A percentile compares a stretch with the other conserved stretches of the same genome.
Evolutionary conservation across 208 protist species (phyloP).

Genomic region (Leishmania mexicana): DNA sequence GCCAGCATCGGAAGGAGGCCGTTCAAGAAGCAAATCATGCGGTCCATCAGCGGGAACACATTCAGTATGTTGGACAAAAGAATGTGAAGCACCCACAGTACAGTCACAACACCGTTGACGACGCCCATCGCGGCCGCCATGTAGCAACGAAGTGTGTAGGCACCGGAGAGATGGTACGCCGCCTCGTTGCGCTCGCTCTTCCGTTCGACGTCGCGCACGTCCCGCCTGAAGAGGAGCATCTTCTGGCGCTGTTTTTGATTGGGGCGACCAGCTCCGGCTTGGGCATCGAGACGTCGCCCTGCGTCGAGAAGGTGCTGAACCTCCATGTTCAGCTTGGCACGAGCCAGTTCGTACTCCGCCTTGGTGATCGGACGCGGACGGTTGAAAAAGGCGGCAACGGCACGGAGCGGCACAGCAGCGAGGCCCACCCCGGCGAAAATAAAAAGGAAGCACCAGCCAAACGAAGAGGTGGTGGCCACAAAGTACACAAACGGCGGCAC

Average conservation of each 20-base stretch:
- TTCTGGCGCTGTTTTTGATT: constrained; percentile 47
- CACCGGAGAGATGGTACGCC: constrained; percentile 69
- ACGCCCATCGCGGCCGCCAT: constrained; percentile 41
- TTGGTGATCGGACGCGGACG: constrained; percentile 78
- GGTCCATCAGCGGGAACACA: constrained; percentile 74
- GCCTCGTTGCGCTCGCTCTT: constrained; percentile 74
- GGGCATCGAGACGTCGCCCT: constrained; percentile 61
- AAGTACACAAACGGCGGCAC: constrained; percentile 70
- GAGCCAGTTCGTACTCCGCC: constrained; percentile 69
- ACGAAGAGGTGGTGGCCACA: constrained; percentile 52
- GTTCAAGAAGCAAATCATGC: constrained; percentile 73
- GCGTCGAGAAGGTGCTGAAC: constrained; percentile 68
- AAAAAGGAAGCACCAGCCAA: constrained; percentile 89
- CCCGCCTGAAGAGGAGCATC: constrained; percentile 66
- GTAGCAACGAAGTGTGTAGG: constrained; percentile 56
- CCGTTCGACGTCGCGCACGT: constrained; percentile 79
- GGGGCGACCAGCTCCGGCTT: constrained; percentile 27
- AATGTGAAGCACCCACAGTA: constrained; percentile 90
- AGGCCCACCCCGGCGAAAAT: constrained; percentile 95
- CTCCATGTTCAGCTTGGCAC: constrained; percentile 65
- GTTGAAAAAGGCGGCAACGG: constrained; percentile 68
- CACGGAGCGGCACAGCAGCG: constrained; percentile 85
- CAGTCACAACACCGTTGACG: constrained; percentile 48
- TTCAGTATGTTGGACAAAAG: constrained; percentile 77
- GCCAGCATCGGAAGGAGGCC: constrained; percentile 84